Percentiles rank a stretch among this genome's conserved stretches.
These are phyloP conservation scores for Jamesozyma hellenica DNA, from an alignment of 805 yeast species.

Conservation along the genomic window DNA sequence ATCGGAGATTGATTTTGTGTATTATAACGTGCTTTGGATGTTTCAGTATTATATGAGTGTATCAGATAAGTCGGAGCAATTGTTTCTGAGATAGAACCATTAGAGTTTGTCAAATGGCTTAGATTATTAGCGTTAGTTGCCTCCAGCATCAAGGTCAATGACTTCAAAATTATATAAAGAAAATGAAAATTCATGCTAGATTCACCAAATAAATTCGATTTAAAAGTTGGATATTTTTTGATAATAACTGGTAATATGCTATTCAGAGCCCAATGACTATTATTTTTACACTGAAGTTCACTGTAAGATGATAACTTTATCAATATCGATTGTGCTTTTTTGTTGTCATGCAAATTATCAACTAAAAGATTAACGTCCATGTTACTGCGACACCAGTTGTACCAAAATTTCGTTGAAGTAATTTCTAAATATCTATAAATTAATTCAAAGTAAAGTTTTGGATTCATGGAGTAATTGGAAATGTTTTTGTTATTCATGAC, in stretches of 20 bases:
- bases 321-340: conserved; percentile 18
- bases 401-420: conserved; percentile 19
- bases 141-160: conserved; percentile 15
- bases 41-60: too few species aligned
- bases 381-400: conserved; percentile 19
- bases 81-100: too few species aligned
- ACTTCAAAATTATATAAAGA: conserved; percentile 18
- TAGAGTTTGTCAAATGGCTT: not conserved
- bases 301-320: conserved; percentile 16
- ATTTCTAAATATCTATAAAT: conserved; percentile 16
- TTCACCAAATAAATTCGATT: not conserved
- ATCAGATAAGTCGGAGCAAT: too few species aligned
- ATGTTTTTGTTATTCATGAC: conserved; percentile 14
- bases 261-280: conserved; percentile 13
- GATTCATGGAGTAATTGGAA: conserved; percentile 6
- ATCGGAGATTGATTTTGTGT: conserved; percentile 1
- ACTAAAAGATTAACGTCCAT: conserved; percentile 9
- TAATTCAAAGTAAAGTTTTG: conserved; percentile 13
- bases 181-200: conserved; percentile 7
- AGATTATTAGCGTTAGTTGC: not conserved
- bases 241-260: conserved; percentile 8
- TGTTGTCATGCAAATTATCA: conserved; percentile 5
- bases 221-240: not conserved
- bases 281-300: not conserved
- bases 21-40: too few species aligned